Evolutionary conservation across 2,329 filamentous ascomycete species (phyloP).

Genomic region (Fusarium cyanostomum): DNA sequence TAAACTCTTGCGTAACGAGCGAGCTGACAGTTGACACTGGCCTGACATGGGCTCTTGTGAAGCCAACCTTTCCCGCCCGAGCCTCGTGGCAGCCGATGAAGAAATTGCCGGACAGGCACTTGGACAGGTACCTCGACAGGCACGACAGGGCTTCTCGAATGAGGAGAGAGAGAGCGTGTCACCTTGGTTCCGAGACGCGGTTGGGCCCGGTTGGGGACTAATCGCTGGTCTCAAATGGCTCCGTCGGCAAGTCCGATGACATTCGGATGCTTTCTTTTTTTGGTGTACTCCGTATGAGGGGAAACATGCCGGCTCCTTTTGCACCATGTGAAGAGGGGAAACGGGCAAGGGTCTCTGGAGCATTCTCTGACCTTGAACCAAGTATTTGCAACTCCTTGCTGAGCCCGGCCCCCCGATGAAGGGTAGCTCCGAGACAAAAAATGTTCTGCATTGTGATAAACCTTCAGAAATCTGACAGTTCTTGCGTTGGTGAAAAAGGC

Average conservation of each 20-base stretch:
- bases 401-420: constrained; percentile 14
- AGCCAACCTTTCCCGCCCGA: constrained; percentile 18
- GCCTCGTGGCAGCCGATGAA: constrained; percentile 17
- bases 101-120: not conserved
- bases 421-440: constrained; percentile 24
- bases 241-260: constrained; percentile 22
- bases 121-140: constrained; percentile 22
- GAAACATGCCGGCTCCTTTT: not conserved
- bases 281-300: not conserved
- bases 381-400: constrained; percentile 7
- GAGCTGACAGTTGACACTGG: constrained; percentile 8
- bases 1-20: constrained; percentile 9
- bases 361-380: constrained; percentile 21
- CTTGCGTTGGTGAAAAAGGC: not conserved
- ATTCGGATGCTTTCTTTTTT: constrained; percentile 28
- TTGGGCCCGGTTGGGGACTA: constrained; percentile 9
- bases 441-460: constrained; percentile 1
- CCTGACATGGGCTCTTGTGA: constrained; percentile 1
- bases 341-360: constrained; percentile 1
- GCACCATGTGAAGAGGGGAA: not conserved
- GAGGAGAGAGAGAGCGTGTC: constrained; percentile 4
- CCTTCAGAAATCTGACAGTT: not conserved
- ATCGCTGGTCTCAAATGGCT: not conserved
- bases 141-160: constrained; percentile 19
- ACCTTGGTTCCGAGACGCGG: constrained; percentile 22